Evolutionary conservation across 2,329 filamentous ascomycete genomes (phyloP).

Genomic region (Claviceps humidiphila): DNA sequence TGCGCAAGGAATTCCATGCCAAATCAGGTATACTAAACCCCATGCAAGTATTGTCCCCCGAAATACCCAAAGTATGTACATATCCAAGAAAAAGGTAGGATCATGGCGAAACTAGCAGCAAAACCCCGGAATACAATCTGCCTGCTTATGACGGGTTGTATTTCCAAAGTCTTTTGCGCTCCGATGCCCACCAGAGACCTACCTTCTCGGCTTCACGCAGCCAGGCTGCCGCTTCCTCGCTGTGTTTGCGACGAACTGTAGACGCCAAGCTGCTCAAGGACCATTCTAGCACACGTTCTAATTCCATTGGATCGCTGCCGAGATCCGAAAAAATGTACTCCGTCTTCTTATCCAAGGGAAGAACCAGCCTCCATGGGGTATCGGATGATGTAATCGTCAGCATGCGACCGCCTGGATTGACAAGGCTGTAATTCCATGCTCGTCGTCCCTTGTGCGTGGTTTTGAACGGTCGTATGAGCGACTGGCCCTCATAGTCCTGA

Average conservation of each 20-base stretch:
- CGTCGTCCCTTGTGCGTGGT: slow-evolving; percentile 10
- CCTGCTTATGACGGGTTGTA: not conserved
- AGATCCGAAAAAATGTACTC: slow-evolving; percentile 18
- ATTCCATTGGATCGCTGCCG: slow-evolving; percentile 16
- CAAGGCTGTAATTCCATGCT: slow-evolving; percentile 20
- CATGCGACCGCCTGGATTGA: slow-evolving; percentile 19
- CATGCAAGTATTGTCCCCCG: too few species aligned
- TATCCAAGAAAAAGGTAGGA: too few species aligned
- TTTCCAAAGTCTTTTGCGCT: slow-evolving; percentile 10
- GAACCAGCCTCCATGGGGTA: slow-evolving; percentile 15
- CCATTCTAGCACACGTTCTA: slow-evolving; percentile 10
- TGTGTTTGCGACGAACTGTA: slow-evolving; percentile 7
- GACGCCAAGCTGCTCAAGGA: slow-evolving; percentile 5
- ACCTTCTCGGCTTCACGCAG: slow-evolving; percentile 17
- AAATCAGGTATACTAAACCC: too few species aligned
- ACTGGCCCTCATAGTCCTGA: slow-evolving; percentile 22
- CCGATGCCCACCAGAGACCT: slow-evolving; percentile 19
- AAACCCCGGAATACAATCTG: not conserved
- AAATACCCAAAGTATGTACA: too few species aligned
- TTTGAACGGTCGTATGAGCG: slow-evolving; percentile 18
- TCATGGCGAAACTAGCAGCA: too few species aligned
- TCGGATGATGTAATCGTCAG: slow-evolving; percentile 14
- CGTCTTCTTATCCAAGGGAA: slow-evolving; percentile 16
- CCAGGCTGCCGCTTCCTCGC: slow-evolving; percentile 15
- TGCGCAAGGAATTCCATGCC: too few species aligned